A percentile compares a stretch with the other conserved stretches of the same genome.
phyloP scores from a whole-genome alignment of 352 stramenopile genomes.

The Phytophthora ramorum region DNA sequence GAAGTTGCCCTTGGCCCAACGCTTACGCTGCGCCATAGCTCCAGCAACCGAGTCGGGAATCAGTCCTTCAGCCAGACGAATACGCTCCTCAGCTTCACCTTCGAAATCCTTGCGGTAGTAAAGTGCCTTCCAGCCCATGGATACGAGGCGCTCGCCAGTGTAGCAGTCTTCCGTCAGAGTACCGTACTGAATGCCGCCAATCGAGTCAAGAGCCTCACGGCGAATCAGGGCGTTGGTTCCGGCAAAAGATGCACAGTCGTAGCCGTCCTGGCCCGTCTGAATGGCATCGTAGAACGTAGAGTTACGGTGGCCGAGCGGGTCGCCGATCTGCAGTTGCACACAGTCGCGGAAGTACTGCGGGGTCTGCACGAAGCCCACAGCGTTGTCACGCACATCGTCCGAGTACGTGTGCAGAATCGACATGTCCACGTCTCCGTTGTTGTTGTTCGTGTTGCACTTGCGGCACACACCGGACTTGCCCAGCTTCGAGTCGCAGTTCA shows the following conservation, averaged over 20 bases:
- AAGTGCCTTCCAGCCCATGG: constrained; percentile 86
- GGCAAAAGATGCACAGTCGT: constrained; percentile 81
- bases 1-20: constrained; percentile 89
- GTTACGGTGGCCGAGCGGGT: constrained; percentile 84
- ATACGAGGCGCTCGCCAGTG: constrained; percentile 77
- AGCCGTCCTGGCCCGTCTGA: constrained; percentile 85
- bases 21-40: constrained; percentile 80
- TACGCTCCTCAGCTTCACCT: constrained; percentile 74
- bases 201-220: constrained; percentile 84
- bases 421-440: constrained; percentile 53
- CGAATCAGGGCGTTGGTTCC: constrained; percentile 86
- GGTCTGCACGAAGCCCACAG: constrained; percentile 83
- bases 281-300: constrained; percentile 88
- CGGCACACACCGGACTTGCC: constrained; percentile 77
- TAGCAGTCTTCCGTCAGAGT: constrained; percentile 87
- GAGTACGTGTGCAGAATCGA: constrained; percentile 80
- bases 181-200: constrained; percentile 87
- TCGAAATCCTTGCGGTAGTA: constrained; percentile 92
- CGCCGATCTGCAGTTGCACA: constrained; percentile 83
- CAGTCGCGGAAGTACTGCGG: constrained; percentile 89
- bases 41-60: constrained; percentile 83
- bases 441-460: constrained; percentile 79
- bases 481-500: constrained; percentile 77
- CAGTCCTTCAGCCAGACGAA: constrained; percentile 79
- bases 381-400: constrained; percentile 82